Base-by-base conservation (phyloP, 106 monocot genomes). In the Dendrobium officinale region DNA sequence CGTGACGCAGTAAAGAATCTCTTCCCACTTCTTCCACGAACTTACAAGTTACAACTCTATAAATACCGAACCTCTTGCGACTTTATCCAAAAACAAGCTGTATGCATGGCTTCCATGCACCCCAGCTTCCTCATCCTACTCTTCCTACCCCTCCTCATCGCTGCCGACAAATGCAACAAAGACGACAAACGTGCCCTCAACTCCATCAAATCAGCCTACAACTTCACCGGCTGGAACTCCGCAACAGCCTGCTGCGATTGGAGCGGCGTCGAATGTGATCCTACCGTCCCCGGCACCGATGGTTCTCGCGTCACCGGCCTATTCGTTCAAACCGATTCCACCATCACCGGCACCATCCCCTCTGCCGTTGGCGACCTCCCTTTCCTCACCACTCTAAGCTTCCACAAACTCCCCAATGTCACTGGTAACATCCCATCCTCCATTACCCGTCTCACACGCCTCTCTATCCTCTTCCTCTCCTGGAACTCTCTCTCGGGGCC, bases 171-270 rank as follows among this genome's bases (percentile, higher is more conserved):
- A 15, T 92, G 91, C 81, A 77, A 83, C 85, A 67, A 81, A 22
- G 48, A 72, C 18, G 90, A 92, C 86, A 80, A 83, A 80, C 49
- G 55, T 6, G 86, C 86, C 8, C 79, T 90, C 22, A 42, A 86
- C n/a, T 48, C 75, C 40, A 87, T 92, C 72, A 88, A 90, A 75
- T 48, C 79, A 15, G 83, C 78, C 45, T 80, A 85, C 78, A 55
- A 74, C 67, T 77, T 90, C 79, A 78, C 79, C 79, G 55, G 81
- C 26, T 87, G 87, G 89, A 79, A 51, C 20, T 17, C 51, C 59
- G 70, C 41, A 49, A 77, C 55, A 37, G 41, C 76, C 68, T 92
- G 92, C 84, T 92, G 92, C 84, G 75, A 78, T 19, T 92, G 92
- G 92, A 19, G 45, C 26, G 89, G 83, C 61, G 75, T 90, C 41